Base-by-base conservation (phyloP, 2,329 filamentous ascomycete genomes). In the Bipolaris sorokiniana region DNA sequence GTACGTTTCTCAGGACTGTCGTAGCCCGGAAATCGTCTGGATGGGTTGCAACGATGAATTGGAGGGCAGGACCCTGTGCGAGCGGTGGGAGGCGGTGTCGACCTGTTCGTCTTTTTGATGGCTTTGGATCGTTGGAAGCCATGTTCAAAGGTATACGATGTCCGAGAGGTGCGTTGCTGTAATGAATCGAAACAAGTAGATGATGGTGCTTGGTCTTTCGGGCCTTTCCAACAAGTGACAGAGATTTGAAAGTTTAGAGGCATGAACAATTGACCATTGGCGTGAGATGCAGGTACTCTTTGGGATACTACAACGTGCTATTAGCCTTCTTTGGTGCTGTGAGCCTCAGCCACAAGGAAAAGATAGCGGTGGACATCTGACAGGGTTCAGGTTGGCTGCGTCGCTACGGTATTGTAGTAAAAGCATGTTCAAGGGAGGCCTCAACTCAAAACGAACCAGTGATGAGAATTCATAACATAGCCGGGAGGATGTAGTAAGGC, bases 21-120 rank as follows among this genome's bases (percentile, higher is more conserved):
- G 65, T 67, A 36, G 60, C 65, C 49, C 62, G 70, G 59, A 76
- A 76, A 18, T 74, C 62, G 46, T 74, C 70, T 11, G 73, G 73
- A 51, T 75, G 73, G 34, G 55, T 71, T 10, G 71, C 73, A 46
- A 74, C 66, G 18, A 76, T 71, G 40, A 74, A 75, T 26, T 73
- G 71, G 7, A 76, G 58, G 10, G 66, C 36, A 20, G 73, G 71
- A 9, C 71, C 71, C 22, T 66, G 71, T 33, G 69, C 65, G 3
- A 76, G 70, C 15, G 72, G 73, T 31, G 73, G 72, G 23, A 68
- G 46, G 31, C 73, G 67, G 47, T 68, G 73, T 34, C 73, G 66
- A 3, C 71, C 71, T 16, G 46, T 45, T 51, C 73, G 64, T 55
- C 64, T 71, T 61, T 70, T 73, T 1, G 59, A 48, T 3, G 62